Base-by-base conservation (phyloP, 768 basidiomycete species). In the Cystofilobasidium macerans region DNA sequence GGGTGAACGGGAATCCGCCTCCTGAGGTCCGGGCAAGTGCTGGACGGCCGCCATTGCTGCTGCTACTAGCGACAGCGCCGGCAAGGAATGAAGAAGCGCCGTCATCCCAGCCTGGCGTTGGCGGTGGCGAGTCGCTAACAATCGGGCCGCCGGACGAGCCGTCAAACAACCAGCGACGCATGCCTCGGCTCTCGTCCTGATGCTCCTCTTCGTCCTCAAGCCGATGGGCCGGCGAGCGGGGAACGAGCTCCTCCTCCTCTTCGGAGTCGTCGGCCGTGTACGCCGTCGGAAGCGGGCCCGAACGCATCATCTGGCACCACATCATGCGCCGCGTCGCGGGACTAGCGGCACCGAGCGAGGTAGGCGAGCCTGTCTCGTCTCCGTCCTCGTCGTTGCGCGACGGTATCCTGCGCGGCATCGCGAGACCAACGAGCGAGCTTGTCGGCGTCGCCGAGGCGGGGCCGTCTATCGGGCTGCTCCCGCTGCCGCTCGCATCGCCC, bases 271-370 rank as follows among this genome's bases (percentile, higher is more conserved):
- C 51, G 51, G 7, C 51, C 14, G 28, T 30, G 9, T 3, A 32
- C 26, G 51, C 3, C 22, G 45, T 9, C 22, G 22, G 22, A 47
- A 20, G 18, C 42, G 42, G 22, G 45, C 51, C 28, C 51, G 28
- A 30, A 2, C 28, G 51, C 51, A 30, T 54, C 51, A 54, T 54
- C 51, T 54, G 28, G 30, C 51, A 54, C 51, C 51, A 54, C 28
- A 54, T 28, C 51, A 54, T 54, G 28, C 51, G 51, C 8, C 51
- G 51, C 51, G 51, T 54, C 9, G 51, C 51, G 8, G 51, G 51
- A 7, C 28, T 30, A 1, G 51, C 51, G 28, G 51, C 51, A 7
- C 51, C 51, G 14, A 54, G 51, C 28, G 51, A 54, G 2, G 51
- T 30, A 12, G 51, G 51, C 51, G 28, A 54, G 51, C 32, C 51